phyloP scores from a whole-genome alignment of 2,329 filamentous ascomycete genomes.

The Plenodomus lindquistii region DNA sequence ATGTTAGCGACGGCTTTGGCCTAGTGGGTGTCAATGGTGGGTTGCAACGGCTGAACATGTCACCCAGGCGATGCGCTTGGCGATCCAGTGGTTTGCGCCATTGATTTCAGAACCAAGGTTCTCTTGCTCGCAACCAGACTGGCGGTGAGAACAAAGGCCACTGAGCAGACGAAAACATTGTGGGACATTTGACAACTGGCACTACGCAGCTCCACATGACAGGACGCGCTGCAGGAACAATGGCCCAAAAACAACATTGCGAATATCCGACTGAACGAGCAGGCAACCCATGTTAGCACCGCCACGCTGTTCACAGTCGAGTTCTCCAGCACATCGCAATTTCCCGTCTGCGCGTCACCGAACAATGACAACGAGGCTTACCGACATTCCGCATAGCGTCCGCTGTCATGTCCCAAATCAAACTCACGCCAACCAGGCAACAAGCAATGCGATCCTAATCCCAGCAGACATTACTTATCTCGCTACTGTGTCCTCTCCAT shows the following conservation, averaged over 20 bases:
- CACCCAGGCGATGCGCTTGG: background rate
- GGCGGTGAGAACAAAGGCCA: background rate
- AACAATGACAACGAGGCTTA: background rate
- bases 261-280: background rate
- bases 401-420: background rate
- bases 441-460: no score
- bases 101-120: background rate
- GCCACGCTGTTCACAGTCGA: background rate
- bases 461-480: background rate
- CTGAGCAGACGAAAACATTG: background rate
- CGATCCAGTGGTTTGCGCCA: background rate
- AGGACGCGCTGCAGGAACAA: background rate
- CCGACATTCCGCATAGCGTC: background rate
- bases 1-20: background rate
- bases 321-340: background rate
- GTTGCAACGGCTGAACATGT: slow-evolving; percentile 6
- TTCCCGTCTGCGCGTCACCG: background rate
- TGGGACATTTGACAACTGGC: background rate
- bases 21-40: background rate
- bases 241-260: background rate
- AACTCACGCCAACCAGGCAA: background rate
- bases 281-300: background rate
- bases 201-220: background rate
- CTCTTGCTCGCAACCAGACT: background rate
- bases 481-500: background rate